A percentile compares a stretch with the other conserved stretches of the same genome.
phyloP scores from a whole-genome alignment of 768 basidiomycete genomes.

The Lactarius psammicola region DNA sequence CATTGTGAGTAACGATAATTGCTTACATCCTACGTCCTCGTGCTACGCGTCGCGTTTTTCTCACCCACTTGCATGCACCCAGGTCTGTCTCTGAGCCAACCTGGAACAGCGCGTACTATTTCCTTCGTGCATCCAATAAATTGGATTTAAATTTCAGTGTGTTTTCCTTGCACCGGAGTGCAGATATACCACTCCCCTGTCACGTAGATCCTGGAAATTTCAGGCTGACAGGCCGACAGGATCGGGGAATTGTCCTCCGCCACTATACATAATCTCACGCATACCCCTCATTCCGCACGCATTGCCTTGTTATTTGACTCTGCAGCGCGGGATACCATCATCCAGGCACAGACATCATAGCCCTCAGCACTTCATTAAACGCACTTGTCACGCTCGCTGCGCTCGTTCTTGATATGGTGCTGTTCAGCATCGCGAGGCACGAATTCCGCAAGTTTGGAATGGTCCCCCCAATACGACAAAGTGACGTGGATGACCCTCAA shows the following conservation, averaged over 20 bases:
- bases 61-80: background rate
- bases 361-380: conserved; percentile 64
- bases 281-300: conserved; percentile 76
- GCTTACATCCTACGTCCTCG: conserved; percentile 40
- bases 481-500: conserved; percentile 82
- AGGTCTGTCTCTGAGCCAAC: conserved; percentile 62
- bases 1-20: no score
- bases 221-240: background rate
- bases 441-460: conserved; percentile 52
- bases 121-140: conserved; percentile 53
- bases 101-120: conserved; percentile 62
- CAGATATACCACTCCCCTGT: conserved; percentile 50
- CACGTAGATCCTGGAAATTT: conserved; percentile 50
- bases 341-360: conserved; percentile 72
- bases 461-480: no score
- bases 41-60: conserved; percentile 45
- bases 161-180: conserved; percentile 61
- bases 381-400: conserved; percentile 61
- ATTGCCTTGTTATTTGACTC: conserved; percentile 63
- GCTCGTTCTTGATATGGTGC: conserved; percentile 76
- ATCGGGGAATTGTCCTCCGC: conserved; percentile 47
- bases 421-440: conserved; percentile 69
- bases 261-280: conserved; percentile 65
- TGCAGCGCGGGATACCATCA: conserved; percentile 60
- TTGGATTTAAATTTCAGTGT: conserved; percentile 57